Evolutionary conservation across 2,329 filamentous ascomycete genomes (phyloP).

Genomic region (Cladobotryum mycophilum): DNA sequence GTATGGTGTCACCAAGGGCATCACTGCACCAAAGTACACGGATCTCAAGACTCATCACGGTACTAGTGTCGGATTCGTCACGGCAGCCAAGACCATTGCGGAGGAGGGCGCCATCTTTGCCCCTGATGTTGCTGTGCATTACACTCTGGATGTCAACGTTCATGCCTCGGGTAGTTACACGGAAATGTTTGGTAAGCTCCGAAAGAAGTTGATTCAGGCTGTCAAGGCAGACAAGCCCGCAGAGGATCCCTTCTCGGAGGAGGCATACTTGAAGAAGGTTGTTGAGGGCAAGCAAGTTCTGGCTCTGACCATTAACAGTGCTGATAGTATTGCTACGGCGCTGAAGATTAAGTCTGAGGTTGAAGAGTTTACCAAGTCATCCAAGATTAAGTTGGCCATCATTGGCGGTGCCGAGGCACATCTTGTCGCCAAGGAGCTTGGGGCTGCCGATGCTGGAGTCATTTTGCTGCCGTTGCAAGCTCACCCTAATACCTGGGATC

Average conservation of each 20-base stretch:
- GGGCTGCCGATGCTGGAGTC: conserved; percentile 49
- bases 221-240: conserved; percentile 29
- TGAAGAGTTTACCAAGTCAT: conserved; percentile 33
- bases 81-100: conserved; percentile 40
- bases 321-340: conserved; percentile 54
- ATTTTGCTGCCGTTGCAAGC: conserved; percentile 55
- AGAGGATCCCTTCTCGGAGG: conserved; percentile 40
- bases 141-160: conserved; percentile 43
- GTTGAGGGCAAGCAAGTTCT: conserved; percentile 48
- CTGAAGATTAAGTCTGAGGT: conserved; percentile 54
- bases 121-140: conserved; percentile 50
- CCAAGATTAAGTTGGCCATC: conserved; percentile 48
- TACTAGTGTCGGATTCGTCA: conserved; percentile 53
- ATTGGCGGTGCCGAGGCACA: conserved; percentile 58
- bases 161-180: conserved; percentile 46
- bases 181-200: conserved; percentile 44
- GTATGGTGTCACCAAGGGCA: conserved; percentile 53
- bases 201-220: conserved; percentile 49
- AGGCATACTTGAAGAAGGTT: conserved; percentile 46
- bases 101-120: conserved; percentile 46
- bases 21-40: conserved; percentile 48
- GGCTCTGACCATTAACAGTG: conserved; percentile 54
- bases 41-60: conserved; percentile 43
- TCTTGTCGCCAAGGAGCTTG: conserved; percentile 52
- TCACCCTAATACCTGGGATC: conserved; percentile 51